phyloP scores from a whole-genome alignment of 148 eudicot species.

The Polygonum aviculare region DNA sequence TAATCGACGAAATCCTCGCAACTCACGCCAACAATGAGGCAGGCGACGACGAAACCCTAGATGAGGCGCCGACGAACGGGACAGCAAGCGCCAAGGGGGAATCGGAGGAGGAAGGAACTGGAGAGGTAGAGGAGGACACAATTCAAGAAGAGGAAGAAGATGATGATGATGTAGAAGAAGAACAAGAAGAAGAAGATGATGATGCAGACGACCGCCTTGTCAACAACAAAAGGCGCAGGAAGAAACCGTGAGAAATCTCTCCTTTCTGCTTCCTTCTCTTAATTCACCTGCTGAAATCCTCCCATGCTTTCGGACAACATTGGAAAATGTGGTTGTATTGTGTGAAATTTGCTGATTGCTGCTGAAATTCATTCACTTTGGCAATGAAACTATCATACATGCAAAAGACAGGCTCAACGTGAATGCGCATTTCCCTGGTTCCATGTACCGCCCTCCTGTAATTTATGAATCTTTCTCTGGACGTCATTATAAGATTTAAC shows the following conservation, averaged over 20 bases:
- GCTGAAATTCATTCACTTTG: not conserved
- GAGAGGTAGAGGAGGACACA: conserved; percentile 8
- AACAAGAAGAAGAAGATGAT: not conserved
- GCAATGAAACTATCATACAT: not conserved
- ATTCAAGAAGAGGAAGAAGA: conserved; percentile 14
- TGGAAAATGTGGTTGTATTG: not conserved
- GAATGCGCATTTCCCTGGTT: not conserved
- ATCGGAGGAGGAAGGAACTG: not conserved
- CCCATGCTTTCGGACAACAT: not conserved
- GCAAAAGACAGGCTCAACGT: not conserved
- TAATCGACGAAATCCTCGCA: conserved; percentile 35
- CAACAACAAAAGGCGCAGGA: conserved; percentile 7
- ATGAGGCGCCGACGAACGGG: not conserved
- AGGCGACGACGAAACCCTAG: conserved; percentile 11
- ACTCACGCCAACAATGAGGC: not conserved
- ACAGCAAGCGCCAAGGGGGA: not conserved
- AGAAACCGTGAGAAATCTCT: conserved; percentile 1
- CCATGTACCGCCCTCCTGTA: not conserved
- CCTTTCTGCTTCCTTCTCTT: not conserved
- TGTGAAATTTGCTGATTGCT: not conserved
- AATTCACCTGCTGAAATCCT: not conserved
- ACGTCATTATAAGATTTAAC: not conserved
- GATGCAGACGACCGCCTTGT: not conserved
- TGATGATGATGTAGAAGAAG: not conserved
- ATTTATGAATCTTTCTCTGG: not conserved